Base-by-base conservation (phyloP, 1,284 basidiomycete genomes). In the Puccinia hordei region DNA sequence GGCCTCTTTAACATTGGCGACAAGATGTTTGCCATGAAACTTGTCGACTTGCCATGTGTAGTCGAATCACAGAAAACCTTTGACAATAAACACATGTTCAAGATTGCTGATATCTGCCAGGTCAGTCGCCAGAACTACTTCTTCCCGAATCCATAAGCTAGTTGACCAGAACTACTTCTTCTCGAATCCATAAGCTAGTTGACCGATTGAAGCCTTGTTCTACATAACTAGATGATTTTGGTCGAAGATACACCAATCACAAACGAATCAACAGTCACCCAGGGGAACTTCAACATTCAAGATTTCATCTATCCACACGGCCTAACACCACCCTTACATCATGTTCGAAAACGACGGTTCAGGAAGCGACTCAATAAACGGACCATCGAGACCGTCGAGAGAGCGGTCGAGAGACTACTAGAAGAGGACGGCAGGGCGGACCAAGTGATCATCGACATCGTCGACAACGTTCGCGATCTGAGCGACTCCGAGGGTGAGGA, bases 261-360 rank as follows among this genome's bases (percentile, higher is more conserved):
- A 84, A 89, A 91, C 24, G 88, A 84, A 24, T 86, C 87, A 38
- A 85, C 85, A 0, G 77, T 81, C 15, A 81, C 77, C 30, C 83
- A 90, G 65, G 90, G 89, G 83, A 89, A 89, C 74, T 92, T 98
- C 87, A 95, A 92, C 83, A 90, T 96, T 44, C 94, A 98, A 83
- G 96, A 98, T 83, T 98, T 95, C 86, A 93, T 98, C 81, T 99
- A 93, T 91, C 95, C 93, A 0, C 96, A 99, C 84, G 97, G 97
- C 6, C 89, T 99, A 79, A 98, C 95, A 0, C 96, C 96, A 66
- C 97, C 97, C 10, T 87, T 99, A 83, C 90, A 92, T 81, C 91
- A 95, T 85, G 94, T 91, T 49, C 90, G 97, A 68, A 98, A 98
- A 86, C 90, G 97, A 38, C 88, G 97, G 55, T 99, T 98, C 86